Conservation (phyloP, 345 rosid species). For the Moringa oleifera region DNA sequence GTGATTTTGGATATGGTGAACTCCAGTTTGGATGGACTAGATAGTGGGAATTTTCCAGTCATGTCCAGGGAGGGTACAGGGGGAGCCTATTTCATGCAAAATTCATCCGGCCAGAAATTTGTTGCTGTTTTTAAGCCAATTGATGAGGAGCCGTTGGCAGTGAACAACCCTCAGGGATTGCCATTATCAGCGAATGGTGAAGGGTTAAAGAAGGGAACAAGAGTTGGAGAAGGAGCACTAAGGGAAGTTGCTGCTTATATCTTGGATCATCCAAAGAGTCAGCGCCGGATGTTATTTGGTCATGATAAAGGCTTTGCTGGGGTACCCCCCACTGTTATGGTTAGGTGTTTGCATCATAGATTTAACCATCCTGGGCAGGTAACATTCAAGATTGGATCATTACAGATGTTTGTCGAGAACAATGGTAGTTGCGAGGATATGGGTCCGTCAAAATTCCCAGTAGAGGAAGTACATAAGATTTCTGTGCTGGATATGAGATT, state of each 20-base stretch:
- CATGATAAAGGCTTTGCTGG: constrained; percentile 68
- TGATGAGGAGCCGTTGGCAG: constrained; percentile 86
- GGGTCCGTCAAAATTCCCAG: constrained; percentile 70
- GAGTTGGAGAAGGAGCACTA: constrained; percentile 79
- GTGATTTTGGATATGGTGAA: constrained; percentile 44
- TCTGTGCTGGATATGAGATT: constrained; percentile 83
- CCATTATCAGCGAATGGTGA: constrained; percentile 63
- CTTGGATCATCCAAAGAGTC: constrained; percentile 63
- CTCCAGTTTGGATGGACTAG: constrained; percentile 54
- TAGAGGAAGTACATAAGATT: constrained; percentile 80
- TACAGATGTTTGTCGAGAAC: constrained; percentile 77
- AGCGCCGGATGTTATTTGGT: constrained; percentile 18
- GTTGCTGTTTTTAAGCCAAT: constrained; percentile 81
- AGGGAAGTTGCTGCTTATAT: constrained; percentile 88
- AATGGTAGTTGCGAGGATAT: constrained; percentile 84
- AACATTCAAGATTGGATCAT: constrained; percentile 59
- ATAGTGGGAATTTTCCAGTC: constrained; percentile 51
- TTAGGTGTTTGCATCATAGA: constrained; percentile 65
- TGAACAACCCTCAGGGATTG: constrained; percentile 69
- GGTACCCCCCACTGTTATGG: constrained; percentile 75
- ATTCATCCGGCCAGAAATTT: constrained; percentile 46
- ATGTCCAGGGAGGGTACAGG: constrained; percentile 76
- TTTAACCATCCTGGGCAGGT: constrained; percentile 58
- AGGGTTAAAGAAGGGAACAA: constrained; percentile 90
- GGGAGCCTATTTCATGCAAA: constrained; percentile 88